Base-by-base conservation (phyloP, 2,329 filamentous ascomycete genomes). In the Fusarium anguioides region DNA sequence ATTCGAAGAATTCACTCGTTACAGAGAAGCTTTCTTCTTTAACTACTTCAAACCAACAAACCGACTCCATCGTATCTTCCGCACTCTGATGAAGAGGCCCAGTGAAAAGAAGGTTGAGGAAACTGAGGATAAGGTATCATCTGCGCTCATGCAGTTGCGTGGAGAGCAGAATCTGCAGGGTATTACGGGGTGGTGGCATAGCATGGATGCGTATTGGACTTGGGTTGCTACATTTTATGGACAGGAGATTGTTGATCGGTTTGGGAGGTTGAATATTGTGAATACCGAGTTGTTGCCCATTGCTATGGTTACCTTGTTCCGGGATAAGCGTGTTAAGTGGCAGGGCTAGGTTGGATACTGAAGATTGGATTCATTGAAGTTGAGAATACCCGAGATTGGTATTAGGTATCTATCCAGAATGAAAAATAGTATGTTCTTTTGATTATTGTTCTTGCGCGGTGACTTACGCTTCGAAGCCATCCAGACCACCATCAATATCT, bases 161-260 rank as follows among this genome's bases (percentile, higher is more conserved):
- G 24, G 39, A 3, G 60, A 63, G 27, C 35, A 60, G 8, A 73
- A 52, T 14, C 44, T 71, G 37, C 64, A 64, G 18, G 69, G 72
- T 8, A 73, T 74, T 12, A 74, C 49, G 5, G 39, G 48, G 0
- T 27, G 59, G 23, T 82, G 79, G 79, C 0, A 40, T 0, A 4
- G 4, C 1, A 79, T 82, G 76, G 74, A 77, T 15, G 71, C 77
- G 6, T 85, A 85, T 54, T 83, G 82, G 80, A 77, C 75, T 53
- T 85, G 83, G 83, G 76, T 84, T 10, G 72, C 79, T 17, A 77
- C 78, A 63, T 74, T 83, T 64, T 83, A 82, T 24, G 81, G 81
- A 3, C 76, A 77, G 6, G 81, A 83, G 64, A 77, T 83, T 49
- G 71, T 83, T 7, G 74, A 76, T 9, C 73, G 77, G 14, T 84